Percentiles rank a stretch among this genome's conserved stretches.
These are phyloP conservation scores for Neocatenulostroma microsporum DNA, from an alignment of 2,329 filamentous ascomycete species.

Conservation along the genomic window DNA sequence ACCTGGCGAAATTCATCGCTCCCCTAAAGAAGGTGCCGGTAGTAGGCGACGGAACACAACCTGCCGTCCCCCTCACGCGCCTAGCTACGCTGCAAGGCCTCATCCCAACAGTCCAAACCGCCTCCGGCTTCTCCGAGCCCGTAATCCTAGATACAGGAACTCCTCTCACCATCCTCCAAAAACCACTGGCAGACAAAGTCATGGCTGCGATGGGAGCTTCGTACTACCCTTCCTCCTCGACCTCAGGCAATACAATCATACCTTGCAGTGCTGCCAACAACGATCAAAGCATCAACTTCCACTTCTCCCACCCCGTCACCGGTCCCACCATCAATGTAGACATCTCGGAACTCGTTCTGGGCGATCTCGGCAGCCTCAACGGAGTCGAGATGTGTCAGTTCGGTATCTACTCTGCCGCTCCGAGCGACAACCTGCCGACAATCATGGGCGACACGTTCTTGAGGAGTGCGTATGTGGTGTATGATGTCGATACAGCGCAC, in stretches of 20 bases:
- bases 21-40: constrained; percentile 16
- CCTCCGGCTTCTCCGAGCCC: neutral
- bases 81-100: constrained; percentile 4
- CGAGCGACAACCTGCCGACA: constrained; percentile 1
- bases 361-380: constrained; percentile 1
- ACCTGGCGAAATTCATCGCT: constrained; percentile 17
- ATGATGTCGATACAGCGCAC: constrained; percentile 7
- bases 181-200: constrained; percentile 1
- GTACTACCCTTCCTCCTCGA: constrained; percentile 4
- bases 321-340: constrained; percentile 6
- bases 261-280: constrained; percentile 6
- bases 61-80: constrained; percentile 5
- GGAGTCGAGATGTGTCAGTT: constrained; percentile 8
- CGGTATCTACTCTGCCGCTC: constrained; percentile 3
- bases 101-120: constrained; percentile 1
- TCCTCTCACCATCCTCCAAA: constrained; percentile 8
- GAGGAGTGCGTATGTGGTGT: constrained; percentile 12
- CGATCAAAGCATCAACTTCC: constrained; percentile 6
- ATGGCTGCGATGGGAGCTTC: constrained; percentile 5
- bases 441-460: constrained; percentile 11
- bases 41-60: neutral
- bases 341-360: constrained; percentile 4
- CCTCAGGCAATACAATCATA: constrained; percentile 5
- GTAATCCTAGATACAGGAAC: constrained; percentile 16
- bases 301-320: constrained; percentile 6